Conservation (phyloP, 129 eudicot genomes). For the Dittrichia graveolens region DNA sequence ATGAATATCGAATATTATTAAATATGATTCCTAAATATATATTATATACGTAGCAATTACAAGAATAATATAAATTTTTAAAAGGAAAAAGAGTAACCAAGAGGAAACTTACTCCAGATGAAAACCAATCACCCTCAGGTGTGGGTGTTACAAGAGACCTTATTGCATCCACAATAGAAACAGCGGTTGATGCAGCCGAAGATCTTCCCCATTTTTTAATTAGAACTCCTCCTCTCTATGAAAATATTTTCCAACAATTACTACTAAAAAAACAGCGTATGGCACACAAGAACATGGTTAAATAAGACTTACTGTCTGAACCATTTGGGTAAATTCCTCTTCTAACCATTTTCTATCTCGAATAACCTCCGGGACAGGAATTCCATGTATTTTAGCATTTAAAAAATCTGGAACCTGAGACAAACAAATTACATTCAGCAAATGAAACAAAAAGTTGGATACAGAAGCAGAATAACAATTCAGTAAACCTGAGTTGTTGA, state of each 20-base stretch:
- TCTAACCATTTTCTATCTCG: conserved; percentile 92
- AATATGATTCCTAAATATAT: no score
- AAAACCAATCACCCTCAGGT: conserved; percentile 97
- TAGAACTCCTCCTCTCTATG: conserved; percentile 88
- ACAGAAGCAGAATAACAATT: background rate
- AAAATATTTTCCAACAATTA: conserved; percentile 8
- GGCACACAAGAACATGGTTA: background rate
- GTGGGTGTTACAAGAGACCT: conserved; percentile 91
- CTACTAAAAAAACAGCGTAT: background rate
- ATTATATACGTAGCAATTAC: no score
- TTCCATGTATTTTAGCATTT: conserved; percentile 79
- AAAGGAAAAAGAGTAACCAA: background rate
- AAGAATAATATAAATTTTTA: no score
- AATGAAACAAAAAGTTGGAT: background rate
- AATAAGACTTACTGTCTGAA: conserved; percentile 68
- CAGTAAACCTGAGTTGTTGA: conserved; percentile 86
- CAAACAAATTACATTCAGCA: conserved; percentile 13
- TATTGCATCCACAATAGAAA: conserved; percentile 91
- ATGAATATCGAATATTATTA: no score
- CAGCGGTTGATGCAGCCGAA: conserved; percentile 99
- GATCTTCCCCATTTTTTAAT: conserved; percentile 99
- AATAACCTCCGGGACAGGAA: conserved; percentile 84
- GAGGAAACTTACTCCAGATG: conserved; percentile 76
- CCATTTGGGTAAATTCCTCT: conserved; percentile 82
- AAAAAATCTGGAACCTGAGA: conserved; percentile 89